A percentile compares a stretch with the other conserved stretches of the same genome.
These are phyloP conservation scores for Neurospora sp. DNA, from an alignment of 495 filamentous ascomycete genomes.

Conservation along the genomic window DNA sequence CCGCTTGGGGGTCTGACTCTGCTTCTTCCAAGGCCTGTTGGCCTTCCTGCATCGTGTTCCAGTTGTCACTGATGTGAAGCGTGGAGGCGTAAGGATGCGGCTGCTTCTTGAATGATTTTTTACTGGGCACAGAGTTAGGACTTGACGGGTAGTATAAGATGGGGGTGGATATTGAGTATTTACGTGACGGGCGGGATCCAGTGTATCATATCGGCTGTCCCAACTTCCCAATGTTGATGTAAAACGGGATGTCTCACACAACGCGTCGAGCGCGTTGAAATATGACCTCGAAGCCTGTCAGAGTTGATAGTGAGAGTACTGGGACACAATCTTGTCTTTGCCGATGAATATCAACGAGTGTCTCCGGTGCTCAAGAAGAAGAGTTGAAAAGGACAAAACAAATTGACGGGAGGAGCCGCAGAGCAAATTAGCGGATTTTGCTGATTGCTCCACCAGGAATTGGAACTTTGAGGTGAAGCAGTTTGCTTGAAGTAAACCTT, in stretches of 20 bases:
- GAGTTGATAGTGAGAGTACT: neutral
- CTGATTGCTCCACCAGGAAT: neutral
- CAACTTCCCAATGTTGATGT: neutral
- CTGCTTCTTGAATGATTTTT: neutral
- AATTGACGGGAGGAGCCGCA: neutral
- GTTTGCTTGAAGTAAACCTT: neutral
- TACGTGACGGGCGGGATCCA: neutral
- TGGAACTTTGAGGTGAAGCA: neutral
- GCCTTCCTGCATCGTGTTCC: neutral
- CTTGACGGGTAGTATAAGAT: neutral
- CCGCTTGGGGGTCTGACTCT: neutral
- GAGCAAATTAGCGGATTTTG: neutral
- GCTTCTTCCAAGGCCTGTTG: neutral
- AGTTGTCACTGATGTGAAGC: neutral
- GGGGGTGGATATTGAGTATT: neutral
- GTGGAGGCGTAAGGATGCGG: neutral
- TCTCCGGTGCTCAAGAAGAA: neutral
- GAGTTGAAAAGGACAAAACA: neutral
- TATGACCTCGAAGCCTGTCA: neutral
- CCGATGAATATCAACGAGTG: neutral
- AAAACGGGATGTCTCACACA: neutral
- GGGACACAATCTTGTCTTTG: neutral
- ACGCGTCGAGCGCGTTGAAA: neutral
- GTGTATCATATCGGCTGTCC: neutral
- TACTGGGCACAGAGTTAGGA: neutral